phyloP scores from a whole-genome alignment of 306 rosid genomes.

The Trichosanthes cucumerina region DNA sequence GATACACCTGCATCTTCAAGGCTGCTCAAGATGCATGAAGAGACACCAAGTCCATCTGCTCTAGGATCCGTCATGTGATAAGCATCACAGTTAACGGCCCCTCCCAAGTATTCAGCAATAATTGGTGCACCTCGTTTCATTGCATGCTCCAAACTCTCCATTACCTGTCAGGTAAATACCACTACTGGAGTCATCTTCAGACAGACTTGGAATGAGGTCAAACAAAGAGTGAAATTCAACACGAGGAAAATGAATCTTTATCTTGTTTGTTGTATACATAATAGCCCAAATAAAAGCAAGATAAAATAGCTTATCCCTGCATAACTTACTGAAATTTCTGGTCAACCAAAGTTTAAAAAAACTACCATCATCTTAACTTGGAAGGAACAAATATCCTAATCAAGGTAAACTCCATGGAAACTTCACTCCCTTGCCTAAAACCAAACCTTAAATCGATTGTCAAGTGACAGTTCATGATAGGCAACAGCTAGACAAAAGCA shows the following conservation, averaged over 20 bases:
- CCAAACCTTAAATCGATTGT: background rate
- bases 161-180: conserved; percentile 36
- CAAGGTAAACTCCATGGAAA: background rate
- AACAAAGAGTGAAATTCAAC: background rate
- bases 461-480: background rate
- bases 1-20: conserved; percentile 99
- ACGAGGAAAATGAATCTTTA: background rate
- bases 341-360: background rate
- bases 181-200: background rate
- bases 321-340: background rate
- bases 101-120: conserved; percentile 93
- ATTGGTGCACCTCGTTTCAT: conserved; percentile 92
- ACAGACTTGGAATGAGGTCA: background rate
- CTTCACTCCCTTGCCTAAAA: background rate
- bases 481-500: background rate
- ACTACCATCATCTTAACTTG: background rate
- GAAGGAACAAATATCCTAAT: background rate
- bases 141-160: conserved; percentile 98
- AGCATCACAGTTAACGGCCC: conserved; percentile 96
- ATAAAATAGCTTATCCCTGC: background rate
- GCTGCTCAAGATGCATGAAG: conserved; percentile 81
- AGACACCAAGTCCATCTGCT: conserved; percentile 96
- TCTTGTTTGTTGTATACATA: background rate
- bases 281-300: background rate
- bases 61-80: conserved; percentile 99